Conservation (phyloP, 2,329 filamentous ascomycete genomes). For the Phaeosphaeriaceae sp. region DNA sequence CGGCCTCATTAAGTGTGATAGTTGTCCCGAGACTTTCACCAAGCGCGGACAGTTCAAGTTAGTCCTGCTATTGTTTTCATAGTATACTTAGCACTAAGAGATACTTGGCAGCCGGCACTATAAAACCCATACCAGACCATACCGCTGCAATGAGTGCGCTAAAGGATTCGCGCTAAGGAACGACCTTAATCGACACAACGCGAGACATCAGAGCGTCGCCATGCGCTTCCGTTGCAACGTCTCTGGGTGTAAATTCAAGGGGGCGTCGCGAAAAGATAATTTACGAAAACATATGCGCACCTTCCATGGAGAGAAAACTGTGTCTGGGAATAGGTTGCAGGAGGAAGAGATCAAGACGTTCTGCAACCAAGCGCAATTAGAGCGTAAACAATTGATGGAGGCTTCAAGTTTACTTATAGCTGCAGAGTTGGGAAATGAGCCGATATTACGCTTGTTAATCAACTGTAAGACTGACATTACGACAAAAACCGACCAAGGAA, state of each 20-base stretch:
- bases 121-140: slow-evolving; percentile 14
- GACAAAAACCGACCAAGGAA: too few species aligned
- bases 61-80: neutral
- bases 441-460: slow-evolving; percentile 5
- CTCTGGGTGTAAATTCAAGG: slow-evolving; percentile 11
- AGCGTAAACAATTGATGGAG: slow-evolving; percentile 13
- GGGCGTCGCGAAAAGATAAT: slow-evolving; percentile 17
- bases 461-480: neutral
- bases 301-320: neutral
- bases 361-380: slow-evolving; percentile 7
- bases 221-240: slow-evolving; percentile 12
- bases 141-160: slow-evolving; percentile 13
- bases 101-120: slow-evolving; percentile 9
- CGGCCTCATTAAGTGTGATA: slow-evolving; percentile 5
- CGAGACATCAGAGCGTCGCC: slow-evolving; percentile 5
- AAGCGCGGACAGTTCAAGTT: slow-evolving; percentile 13
- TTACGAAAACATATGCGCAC: slow-evolving; percentile 14
- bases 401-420: slow-evolving; percentile 13
- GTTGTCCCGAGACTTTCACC: slow-evolving; percentile 9
- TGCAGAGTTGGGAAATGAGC: slow-evolving; percentile 7
- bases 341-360: slow-evolving; percentile 7
- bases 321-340: neutral
- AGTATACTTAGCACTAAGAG: too few species aligned
- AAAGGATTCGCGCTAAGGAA: slow-evolving; percentile 12
- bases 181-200: slow-evolving; percentile 18